Evolutionary conservation across 371 early-diverging fungal species (phyloP), one percentile per base, ranked within the genome.

Genomic region (Mucor mucedo): DNA sequence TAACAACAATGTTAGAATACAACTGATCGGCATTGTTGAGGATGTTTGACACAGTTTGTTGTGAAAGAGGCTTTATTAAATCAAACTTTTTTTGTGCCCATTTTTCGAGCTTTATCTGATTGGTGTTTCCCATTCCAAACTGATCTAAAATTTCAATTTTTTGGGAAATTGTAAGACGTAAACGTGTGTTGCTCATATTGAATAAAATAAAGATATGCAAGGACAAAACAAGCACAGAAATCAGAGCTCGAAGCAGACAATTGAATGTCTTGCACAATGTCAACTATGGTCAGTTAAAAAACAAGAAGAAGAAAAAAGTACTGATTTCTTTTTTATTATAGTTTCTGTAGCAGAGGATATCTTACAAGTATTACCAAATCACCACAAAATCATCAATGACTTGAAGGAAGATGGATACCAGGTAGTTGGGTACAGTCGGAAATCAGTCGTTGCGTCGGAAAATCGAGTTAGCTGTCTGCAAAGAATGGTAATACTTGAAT

Each of bases 401-500:
- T 16, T 16, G 2, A 21, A 48, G 21, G 27, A 48, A 48, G 48
- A 50, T 30, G 50, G 59, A 28, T 62, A 57, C 38, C 33, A 52
- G 16, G 7, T 63, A 33, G 44, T 57, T 41, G 65, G 58, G 6
- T 58, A 64, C 58, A 58, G 58, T 14, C 58, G 65, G 45, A 64
- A 64, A 58, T 58, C 58, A 10, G 7, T 47, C 3, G 54, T 38
- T 4, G 5, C 52, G 3, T 53, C 58, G 35, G 39, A 45, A 57
- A 64, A 58, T 38, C 50, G 53, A 64, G 59, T 54, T 33, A 4
- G 1, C 42, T 58, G 58, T n/a, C 45, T 64, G 27, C 65, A 64
- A 58, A 64, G 44, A 28, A 58, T 64, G 65, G 38, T 52, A 56
- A 56, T n/a, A n/a, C n/a, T n/a, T n/a, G n/a, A n/a, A n/a, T n/a